Base-by-base conservation (phyloP, 192 early-diverging fungal genomes). In the Podila epigama region DNA sequence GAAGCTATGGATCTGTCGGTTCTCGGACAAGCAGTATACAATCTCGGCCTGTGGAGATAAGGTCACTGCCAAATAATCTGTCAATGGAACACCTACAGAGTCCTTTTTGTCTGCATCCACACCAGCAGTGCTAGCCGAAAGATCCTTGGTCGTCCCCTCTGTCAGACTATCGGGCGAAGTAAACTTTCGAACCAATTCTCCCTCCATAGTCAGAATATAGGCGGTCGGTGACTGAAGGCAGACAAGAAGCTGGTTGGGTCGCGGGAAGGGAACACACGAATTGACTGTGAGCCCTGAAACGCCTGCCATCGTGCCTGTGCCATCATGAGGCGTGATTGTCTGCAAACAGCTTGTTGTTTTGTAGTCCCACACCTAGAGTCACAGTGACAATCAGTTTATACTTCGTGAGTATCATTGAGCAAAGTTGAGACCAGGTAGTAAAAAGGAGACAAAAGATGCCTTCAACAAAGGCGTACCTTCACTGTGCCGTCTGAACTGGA, bases 401-500 rank as follows among this genome's bases (percentile, higher is more conserved):
- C 3, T 7, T 13, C 1, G 5, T n/a, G 31, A 13, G 18, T n/a
- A 34, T 12, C 25, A 4, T 42, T 18, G 48, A 58, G 18, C 13
- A 56, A 58, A 22, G 27, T 28, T 42, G 18, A 20, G 11, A 28
- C 25, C 12, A 22, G 27, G 25, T 8, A 52, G 15, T 18, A 50
- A 4, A 11, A 12, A 39, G 18, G 22, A 27, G 29, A 18, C 8
- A 25, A 7, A 25, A 40, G 27, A 25, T 42, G 1, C 9, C 25
- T 20, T n/a, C 37, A 44, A 60, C 16, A 25, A 29, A 13, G 0
- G 13, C 58, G 11, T 86, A 94, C 93, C 87, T 89, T 94, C 58
- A 92, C 82, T 0, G 91, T 91, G 10, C 97, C 97, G 61, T 99
- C 97, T 55, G 90, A 92, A 35, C 92, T 93, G 0, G 86, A 91